Base-by-base conservation (phyloP, 805 yeast genomes). In the Candida boidinii region DNA sequence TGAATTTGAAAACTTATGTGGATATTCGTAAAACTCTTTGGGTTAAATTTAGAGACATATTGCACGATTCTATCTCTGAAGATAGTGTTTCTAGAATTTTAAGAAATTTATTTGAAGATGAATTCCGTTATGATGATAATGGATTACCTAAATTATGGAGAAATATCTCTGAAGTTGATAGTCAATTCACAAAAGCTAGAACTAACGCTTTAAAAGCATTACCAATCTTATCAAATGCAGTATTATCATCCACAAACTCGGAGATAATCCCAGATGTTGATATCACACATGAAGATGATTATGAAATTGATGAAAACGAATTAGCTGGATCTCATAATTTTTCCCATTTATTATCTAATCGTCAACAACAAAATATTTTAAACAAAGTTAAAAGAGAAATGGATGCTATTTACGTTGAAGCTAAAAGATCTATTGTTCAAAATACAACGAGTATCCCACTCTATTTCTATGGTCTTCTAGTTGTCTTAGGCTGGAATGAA, bases 401-500 rank as follows among this genome's bases (percentile, higher is more conserved):
- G 15, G 94, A 87, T 52, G 74, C 88, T 8, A 68, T 79, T 28
- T 88, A 76, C 39, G 64, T 90, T 30, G 96, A 88, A 48, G 87
- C 96, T 14, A 88, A 84, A 55, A 73, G 96, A 43, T 82, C 95
- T 3, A 76, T 84, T 33, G 70, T 87, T 29, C 80, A 78, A 40
- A 78, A 80, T 30, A 71, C 76, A 10, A 75, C 95, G 1, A 77
- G 79, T 37, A 80, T 92, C 36, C 98, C 98, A 4, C 64, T 76
- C 42, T 92, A 80, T 64, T 74, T 92, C 36, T 87, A 85, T 58
- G 59, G 75, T 9, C 49, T 90, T 11, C 60, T 92, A 17, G 54
- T 81, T 2, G 76, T 83, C 3, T 63, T 92, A 16, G 98, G 98
- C 8, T 92, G 96, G 96, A 88, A 88, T 55, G 96, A 92, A 64